These are phyloP conservation scores for Plenodomus tracheiphilus DNA, from an alignment of 2,329 filamentous ascomycete species.

Conservation along the genomic window DNA sequence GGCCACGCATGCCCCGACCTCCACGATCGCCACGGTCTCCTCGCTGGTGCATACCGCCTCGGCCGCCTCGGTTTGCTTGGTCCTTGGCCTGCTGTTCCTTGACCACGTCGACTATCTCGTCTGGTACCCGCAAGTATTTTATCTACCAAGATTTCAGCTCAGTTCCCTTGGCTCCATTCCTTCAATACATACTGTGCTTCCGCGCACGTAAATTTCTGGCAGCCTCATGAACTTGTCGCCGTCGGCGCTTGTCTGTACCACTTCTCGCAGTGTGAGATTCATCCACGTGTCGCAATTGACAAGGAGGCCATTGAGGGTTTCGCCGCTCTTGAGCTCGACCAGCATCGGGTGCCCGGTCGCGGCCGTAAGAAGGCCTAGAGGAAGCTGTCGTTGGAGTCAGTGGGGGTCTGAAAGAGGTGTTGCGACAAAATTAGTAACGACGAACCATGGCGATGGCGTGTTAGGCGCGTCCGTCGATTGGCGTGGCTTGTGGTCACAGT, in stretches of 20 bases:
- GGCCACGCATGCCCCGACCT: conserved; percentile 59
- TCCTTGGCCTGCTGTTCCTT: conserved; percentile 88
- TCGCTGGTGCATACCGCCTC: conserved; percentile 63
- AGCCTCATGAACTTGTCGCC: conserved; percentile 92
- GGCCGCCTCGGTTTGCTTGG: conserved; percentile 61
- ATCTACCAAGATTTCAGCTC: conserved; percentile 64
- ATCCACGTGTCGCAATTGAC: conserved; percentile 99
- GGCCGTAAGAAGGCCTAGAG: conserved; percentile 82
- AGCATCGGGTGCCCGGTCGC: conserved; percentile 98
- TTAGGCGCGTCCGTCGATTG: conserved; percentile 1
- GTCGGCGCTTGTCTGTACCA: conserved; percentile 93
- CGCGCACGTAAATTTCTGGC: conserved; percentile 93
- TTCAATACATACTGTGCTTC: conserved; percentile 80
- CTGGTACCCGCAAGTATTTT: conserved; percentile 94
- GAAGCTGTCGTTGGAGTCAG: conserved; percentile 53
- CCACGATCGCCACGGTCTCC: conserved; percentile 55
- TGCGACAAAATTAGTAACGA: conserved; percentile 9
- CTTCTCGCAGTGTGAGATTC: conserved; percentile 96
- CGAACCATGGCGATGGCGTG: conserved; percentile 24
- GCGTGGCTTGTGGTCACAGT: neutral
- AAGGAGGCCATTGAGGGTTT: conserved; percentile 94
- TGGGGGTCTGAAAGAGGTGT: neutral
- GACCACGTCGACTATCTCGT: conserved; percentile 93
- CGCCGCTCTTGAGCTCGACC: conserved; percentile 95
- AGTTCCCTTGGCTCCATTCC: neutral